These are phyloP conservation scores for Aspergillus fumigatus DNA, from an alignment of 2,329 filamentous ascomycete genomes.

Conservation along the genomic window DNA sequence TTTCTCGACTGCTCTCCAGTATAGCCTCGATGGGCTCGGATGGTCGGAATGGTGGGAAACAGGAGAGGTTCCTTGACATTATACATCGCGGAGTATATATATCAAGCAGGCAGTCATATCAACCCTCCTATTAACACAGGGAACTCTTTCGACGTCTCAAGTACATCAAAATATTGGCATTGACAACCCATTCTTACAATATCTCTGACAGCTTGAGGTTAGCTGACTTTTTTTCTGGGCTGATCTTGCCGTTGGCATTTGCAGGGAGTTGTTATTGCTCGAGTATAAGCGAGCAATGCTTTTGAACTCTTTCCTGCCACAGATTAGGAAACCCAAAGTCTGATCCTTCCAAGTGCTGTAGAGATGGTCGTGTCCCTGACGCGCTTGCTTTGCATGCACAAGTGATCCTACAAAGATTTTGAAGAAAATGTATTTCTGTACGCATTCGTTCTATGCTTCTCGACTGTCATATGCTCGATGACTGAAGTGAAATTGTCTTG, in stretches of 20 bases:
- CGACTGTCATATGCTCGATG: background rate
- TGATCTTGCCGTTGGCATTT: background rate
- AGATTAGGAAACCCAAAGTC: too few relatives aligned
- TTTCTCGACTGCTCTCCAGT: background rate
- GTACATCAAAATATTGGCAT: background rate
- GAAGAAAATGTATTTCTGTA: background rate
- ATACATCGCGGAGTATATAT: background rate
- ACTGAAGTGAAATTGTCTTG: background rate
- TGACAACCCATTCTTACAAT: background rate
- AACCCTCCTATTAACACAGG: background rate
- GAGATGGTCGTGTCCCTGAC: too few relatives aligned
- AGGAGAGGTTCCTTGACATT: too few relatives aligned
- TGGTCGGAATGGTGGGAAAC: background rate
- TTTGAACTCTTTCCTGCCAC: background rate
- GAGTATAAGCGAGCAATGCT: background rate
- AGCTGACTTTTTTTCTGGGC: background rate
- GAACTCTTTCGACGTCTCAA: background rate
- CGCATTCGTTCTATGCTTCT: background rate
- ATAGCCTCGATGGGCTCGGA: background rate
- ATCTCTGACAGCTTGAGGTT: background rate
- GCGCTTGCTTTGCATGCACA: too few relatives aligned
- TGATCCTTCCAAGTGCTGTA: background rate
- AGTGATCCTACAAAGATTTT: background rate
- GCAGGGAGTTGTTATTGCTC: background rate
- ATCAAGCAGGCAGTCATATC: background rate